Conservation (phyloP, 306 rosid genomes). For the Trichosanthes truncata region DNA sequence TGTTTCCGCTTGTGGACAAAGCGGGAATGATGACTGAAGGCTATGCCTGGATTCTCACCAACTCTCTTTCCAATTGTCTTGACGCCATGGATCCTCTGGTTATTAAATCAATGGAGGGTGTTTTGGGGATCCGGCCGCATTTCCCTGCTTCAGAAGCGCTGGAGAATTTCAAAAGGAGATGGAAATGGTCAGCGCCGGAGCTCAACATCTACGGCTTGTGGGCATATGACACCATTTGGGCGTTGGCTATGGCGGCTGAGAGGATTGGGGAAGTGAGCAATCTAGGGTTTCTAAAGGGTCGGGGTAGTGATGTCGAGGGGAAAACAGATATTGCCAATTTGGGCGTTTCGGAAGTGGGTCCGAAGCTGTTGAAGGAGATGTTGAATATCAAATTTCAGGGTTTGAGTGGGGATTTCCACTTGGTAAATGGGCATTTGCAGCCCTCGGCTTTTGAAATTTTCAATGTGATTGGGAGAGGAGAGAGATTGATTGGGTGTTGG, state of each 20-base stretch:
- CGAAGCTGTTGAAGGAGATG: background rate
- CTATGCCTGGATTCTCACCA: conserved; percentile 22
- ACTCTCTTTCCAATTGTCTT: conserved; percentile 15
- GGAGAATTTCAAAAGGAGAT: conserved; percentile 16
- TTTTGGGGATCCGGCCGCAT: conserved; percentile 25
- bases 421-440: conserved; percentile 21
- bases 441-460: conserved; percentile 17
- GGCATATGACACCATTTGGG: conserved; percentile 39
- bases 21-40: conserved; percentile 21
- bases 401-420: conserved; percentile 16
- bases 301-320: background rate
- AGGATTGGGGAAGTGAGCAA: background rate
- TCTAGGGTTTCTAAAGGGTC: background rate
- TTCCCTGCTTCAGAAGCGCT: conserved; percentile 9
- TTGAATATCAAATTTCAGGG: conserved; percentile 4
- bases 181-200: conserved; percentile 12
- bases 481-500: conserved; percentile 29
- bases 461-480: conserved; percentile 17
- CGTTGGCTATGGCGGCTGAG: conserved; percentile 17
- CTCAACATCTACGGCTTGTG: conserved; percentile 22
- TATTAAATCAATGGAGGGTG: conserved; percentile 33
- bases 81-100: background rate
- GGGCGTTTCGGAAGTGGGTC: conserved; percentile 10
- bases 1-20: conserved; percentile 19
- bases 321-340: conserved; percentile 7